Conservation (phyloP, 352 stramenopile species). For the Phytophthora lateralis region DNA sequence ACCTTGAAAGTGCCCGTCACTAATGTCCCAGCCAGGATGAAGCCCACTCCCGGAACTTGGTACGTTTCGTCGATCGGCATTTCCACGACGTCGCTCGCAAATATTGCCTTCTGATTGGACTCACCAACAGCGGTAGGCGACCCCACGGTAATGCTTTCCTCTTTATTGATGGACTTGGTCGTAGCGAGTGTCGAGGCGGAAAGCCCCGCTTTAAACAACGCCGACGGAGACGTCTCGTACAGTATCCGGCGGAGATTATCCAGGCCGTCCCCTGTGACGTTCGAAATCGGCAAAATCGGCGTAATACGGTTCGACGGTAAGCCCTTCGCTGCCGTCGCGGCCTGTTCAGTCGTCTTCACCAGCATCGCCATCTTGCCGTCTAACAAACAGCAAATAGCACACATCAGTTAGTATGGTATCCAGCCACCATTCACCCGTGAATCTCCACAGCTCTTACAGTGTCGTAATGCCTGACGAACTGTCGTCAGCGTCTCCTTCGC, state of each 20-base stretch:
- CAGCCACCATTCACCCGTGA: not conserved
- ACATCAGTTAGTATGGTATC: not conserved
- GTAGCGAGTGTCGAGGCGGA: conserved; percentile 61
- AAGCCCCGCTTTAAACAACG: conserved; percentile 77
- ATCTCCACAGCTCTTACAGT: conserved; percentile 43
- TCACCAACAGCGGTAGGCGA: conserved; percentile 11
- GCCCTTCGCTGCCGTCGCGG: conserved; percentile 85
- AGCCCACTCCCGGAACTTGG: conserved; percentile 93
- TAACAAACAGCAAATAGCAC: conserved; percentile 25
- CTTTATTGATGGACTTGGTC: conserved; percentile 64
- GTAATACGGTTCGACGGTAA: conserved; percentile 93
- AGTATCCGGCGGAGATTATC: conserved; percentile 79
- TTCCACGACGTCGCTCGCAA: conserved; percentile 60
- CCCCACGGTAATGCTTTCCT: conserved; percentile 36
- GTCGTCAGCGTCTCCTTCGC: conserved; percentile 92
- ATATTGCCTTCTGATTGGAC: conserved; percentile 22
- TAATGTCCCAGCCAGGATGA: conserved; percentile 94
- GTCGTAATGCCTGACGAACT: conserved; percentile 87
- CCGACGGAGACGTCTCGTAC: conserved; percentile 65
- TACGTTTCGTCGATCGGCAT: conserved; percentile 91
- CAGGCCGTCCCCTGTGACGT: conserved; percentile 96
- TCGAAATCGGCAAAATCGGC: conserved; percentile 97
- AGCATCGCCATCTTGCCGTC: conserved; percentile 94
- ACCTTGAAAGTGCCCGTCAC: conserved; percentile 90
- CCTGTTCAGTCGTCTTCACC: conserved; percentile 89